Evolutionary conservation across 495 filamentous ascomycete genomes (phyloP).

Genomic region (Penicillium tannophilum): DNA sequence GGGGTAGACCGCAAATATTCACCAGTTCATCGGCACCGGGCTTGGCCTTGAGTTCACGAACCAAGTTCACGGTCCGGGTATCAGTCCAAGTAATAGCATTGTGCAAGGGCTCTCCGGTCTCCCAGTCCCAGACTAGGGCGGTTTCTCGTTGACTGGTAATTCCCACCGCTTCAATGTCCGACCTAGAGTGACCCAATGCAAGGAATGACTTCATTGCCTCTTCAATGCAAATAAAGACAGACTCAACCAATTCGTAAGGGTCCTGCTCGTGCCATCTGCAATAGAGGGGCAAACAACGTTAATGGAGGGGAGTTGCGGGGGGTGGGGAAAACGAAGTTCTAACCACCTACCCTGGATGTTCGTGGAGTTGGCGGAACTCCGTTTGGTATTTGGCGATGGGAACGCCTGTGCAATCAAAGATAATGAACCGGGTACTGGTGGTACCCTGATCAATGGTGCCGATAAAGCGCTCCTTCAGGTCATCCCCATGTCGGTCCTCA

Average conservation of each 20-base stretch:
- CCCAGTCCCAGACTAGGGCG: conserved; percentile 84
- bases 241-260: conserved; percentile 73
- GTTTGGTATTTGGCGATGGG: conserved; percentile 87
- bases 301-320: conserved; percentile 9
- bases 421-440: conserved; percentile 88
- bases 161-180: conserved; percentile 81
- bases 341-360: conserved; percentile 75
- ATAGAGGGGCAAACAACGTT: conserved; percentile 3
- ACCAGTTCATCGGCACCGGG: conserved; percentile 68
- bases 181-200: conserved; percentile 66
- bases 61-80: conserved; percentile 76
- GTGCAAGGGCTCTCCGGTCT: conserved; percentile 82
- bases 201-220: conserved; percentile 74
- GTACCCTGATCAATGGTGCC: conserved; percentile 90
- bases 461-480: conserved; percentile 55
- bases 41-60: conserved; percentile 74
- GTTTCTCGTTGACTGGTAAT: conserved; percentile 97
- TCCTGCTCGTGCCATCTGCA: conserved; percentile 94
- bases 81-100: conserved; percentile 96
- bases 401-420: conserved; percentile 80
- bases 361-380: conserved; percentile 88
- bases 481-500: conserved; percentile 34
- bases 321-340: conserved; percentile 5
- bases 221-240: conserved; percentile 84
- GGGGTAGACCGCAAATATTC: conserved; percentile 79